Percentiles rank a stretch among this genome's conserved stretches.
phyloP scores from a whole-genome alignment of 1,139 yeast species.

The Suhomyces taliae region DNA sequence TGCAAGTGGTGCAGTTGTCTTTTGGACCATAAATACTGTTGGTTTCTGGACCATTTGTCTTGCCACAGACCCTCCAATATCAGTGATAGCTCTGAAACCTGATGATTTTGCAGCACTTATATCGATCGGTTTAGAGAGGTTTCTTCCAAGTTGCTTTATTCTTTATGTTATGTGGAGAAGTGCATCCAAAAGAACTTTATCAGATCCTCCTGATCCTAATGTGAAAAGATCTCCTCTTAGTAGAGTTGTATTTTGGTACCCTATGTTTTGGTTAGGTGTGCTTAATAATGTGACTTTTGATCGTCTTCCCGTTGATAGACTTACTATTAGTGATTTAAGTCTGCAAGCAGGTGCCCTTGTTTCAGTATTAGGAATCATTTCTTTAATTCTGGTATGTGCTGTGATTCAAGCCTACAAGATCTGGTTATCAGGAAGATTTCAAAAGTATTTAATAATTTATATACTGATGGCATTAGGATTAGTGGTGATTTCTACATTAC shows the following conservation, averaged over 20 bases:
- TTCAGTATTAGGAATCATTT: slow-evolving; percentile 56
- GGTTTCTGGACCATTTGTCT: slow-evolving; percentile 87
- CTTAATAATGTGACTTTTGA: slow-evolving; percentile 88
- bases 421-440: slow-evolving; percentile 78
- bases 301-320: slow-evolving; percentile 80
- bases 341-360: slow-evolving; percentile 75
- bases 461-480: slow-evolving; percentile 46
- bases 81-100: slow-evolving; percentile 53
- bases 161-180: slow-evolving; percentile 70
- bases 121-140: slow-evolving; percentile 70
- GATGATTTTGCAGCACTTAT: slow-evolving; percentile 60
- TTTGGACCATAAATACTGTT: slow-evolving; percentile 60
- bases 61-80: slow-evolving; percentile 80
- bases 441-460: slow-evolving; percentile 56
- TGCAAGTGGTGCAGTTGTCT: slow-evolving; percentile 55
- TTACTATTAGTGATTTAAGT: slow-evolving; percentile 67
- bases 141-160: slow-evolving; percentile 73
- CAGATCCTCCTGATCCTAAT: slow-evolving; percentile 6
- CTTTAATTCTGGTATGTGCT: slow-evolving; percentile 52
- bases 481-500: slow-evolving; percentile 49
- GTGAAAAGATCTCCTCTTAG: slow-evolving; percentile 41
- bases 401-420: slow-evolving; percentile 73
- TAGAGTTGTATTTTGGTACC: slow-evolving; percentile 68
- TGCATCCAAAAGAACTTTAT: slow-evolving; percentile 44
- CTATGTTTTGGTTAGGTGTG: slow-evolving; percentile 81